Percentiles rank a stretch among this genome's conserved stretches.
phyloP scores from a whole-genome alignment of 345 rosid species.

The Kandelia obovata region DNA sequence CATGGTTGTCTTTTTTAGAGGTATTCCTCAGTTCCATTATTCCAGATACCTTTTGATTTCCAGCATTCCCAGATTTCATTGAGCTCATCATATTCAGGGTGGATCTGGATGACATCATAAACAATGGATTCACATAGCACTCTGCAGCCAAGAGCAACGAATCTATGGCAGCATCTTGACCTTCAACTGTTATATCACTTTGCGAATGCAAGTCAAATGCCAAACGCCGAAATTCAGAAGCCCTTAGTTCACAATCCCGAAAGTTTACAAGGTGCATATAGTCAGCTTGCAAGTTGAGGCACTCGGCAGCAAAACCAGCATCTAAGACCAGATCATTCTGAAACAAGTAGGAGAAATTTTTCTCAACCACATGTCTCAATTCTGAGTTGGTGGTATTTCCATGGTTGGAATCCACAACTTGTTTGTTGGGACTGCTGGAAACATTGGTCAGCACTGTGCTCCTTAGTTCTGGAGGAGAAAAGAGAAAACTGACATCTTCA shows the following conservation, averaged over 20 bases:
- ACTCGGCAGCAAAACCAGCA: constrained; percentile 50
- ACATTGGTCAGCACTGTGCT: constrained; percentile 39
- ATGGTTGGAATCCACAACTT: constrained; percentile 22
- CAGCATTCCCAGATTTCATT: constrained; percentile 18
- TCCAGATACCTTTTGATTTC: constrained; percentile 27
- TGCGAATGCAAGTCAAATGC: constrained; percentile 63
- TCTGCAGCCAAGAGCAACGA: constrained; percentile 86
- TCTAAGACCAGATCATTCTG: constrained; percentile 48
- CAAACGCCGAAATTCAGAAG: constrained; percentile 69
- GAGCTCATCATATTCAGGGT: constrained; percentile 25
- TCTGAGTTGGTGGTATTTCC: constrained; percentile 36
- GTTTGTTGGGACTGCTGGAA: constrained; percentile 29
- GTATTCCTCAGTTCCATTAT: constrained; percentile 26
- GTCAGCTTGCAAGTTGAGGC: constrained; percentile 64
- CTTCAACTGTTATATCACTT: constrained; percentile 49
- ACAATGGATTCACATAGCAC: constrained; percentile 80
- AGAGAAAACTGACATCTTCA: constrained; percentile 56
- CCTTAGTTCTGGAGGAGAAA: constrained; percentile 61
- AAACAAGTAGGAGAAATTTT: constrained; percentile 24
- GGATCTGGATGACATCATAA: constrained; percentile 48
- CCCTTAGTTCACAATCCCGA: constrained; percentile 69
- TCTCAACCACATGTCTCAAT: constrained; percentile 29
- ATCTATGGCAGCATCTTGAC: constrained; percentile 80
- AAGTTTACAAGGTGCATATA: constrained; percentile 53
- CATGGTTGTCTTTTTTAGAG: constrained; percentile 28